phyloP scores from a whole-genome alignment of 2,329 filamentous ascomycete species.

The Fusarium abutilonis region DNA sequence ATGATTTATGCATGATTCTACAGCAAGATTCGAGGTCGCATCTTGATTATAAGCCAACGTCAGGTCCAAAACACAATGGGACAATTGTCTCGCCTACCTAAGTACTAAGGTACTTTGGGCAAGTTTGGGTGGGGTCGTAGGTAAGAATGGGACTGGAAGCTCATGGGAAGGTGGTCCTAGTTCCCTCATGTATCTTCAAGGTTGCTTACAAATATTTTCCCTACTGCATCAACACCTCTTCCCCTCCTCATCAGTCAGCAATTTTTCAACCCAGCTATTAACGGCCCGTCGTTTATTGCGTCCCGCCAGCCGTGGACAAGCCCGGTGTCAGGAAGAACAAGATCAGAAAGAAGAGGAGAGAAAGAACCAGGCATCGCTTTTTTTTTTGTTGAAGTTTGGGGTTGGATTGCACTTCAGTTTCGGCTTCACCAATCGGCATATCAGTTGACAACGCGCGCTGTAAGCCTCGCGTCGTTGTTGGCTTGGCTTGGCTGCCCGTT shows the following conservation, averaged over 20 bases:
- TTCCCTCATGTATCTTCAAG: constrained; percentile 10
- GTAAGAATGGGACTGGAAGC: not conserved
- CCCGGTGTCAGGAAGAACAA: not conserved
- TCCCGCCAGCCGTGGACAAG: constrained; percentile 10
- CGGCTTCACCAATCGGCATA: not conserved
- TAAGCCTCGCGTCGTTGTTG: constrained; percentile 25
- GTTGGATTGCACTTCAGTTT: not conserved
- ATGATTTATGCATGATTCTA: not conserved
- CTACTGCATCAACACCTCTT: constrained; percentile 34
- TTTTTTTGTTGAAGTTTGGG: not conserved
- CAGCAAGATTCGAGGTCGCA: constrained; percentile 14
- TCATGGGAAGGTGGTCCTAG: constrained; percentile 26
- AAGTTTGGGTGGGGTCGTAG: not conserved
- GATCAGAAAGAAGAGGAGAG: constrained; percentile 1
- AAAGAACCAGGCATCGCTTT: not conserved
- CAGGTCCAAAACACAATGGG: constrained; percentile 18
- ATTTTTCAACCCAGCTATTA: constrained; percentile 21
- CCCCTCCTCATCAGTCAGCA: constrained; percentile 37
- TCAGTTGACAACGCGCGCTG: not conserved
- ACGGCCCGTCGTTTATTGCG: constrained; percentile 26
- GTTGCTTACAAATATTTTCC: constrained; percentile 44
- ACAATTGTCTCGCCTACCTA: constrained; percentile 3
- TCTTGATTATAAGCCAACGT: constrained; percentile 1
- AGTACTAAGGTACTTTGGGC: too few relatives aligned
- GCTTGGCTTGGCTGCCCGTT: not conserved